Base-by-base conservation (phyloP, 176 grass and related monocot genomes). In the Cenchrus fungigraminus region DNA sequence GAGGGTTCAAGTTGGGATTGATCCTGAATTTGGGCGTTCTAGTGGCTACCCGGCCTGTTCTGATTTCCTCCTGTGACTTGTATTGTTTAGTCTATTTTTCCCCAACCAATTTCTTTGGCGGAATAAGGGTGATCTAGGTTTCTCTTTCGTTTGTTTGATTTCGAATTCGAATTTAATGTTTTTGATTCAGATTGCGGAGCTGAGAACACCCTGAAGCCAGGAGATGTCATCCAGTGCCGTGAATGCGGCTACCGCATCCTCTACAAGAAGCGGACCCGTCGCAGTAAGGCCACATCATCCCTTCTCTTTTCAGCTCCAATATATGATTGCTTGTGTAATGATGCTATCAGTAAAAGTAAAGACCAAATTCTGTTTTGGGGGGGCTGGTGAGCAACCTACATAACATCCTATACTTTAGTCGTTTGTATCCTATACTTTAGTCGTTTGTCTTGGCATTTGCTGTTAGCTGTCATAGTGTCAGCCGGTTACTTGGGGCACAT, bases 201-300 rank as follows among this genome's bases (percentile, higher is more conserved):
- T 49, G 73, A 90, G 88, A 90, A 86, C 83, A 90, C 88, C 0
- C 79, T 86, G 16, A 86, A 90, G 83, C 59, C 88, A 0, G 83
- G 79, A 65, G 83, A 90, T 70, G 88, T 90, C 17, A 90, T 90
- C 73, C 83, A 82, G 88, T 90, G 83, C 49, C 79, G 88, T 65
- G 88, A 90, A 54, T 90, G 83, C 4, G 88, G 88, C 40, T 90
- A 90, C 65, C 88, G 88, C 83, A 90, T 90, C 83, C 73, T 90
- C 49, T 90, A 90, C 73, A 90, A 86, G 88, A 90, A 90, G 73
- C 79, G 88, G 12, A 90, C 88, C 29, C 83, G 65, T 25, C 56
- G 83, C 22, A 90, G 88, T 90, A 90, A 2, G 83, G 20, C 4
- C 6, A 8, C 12, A 19, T 72, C 25, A 53, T 52, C 14, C 25